Conservation (phyloP, 2,329 filamentous ascomycete genomes). For the Paraphoma chrysanthemicola region DNA sequence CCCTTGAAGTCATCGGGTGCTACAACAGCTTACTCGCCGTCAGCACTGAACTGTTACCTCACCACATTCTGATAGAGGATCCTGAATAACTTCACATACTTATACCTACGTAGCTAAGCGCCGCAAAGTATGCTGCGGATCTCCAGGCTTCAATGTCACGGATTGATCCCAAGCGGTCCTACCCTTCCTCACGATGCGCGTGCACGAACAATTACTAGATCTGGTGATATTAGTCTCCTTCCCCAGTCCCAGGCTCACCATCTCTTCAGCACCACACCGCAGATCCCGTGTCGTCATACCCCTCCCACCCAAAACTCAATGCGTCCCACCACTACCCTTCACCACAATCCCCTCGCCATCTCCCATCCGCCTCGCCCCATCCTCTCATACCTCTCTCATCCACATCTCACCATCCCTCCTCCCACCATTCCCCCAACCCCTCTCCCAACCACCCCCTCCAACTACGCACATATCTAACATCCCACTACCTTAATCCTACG, state of each 20-base stretch:
- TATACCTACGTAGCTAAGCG: too few species aligned
- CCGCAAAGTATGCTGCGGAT: too few species aligned
- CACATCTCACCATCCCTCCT: neutral
- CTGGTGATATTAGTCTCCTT: too few species aligned
- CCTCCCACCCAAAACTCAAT: neutral
- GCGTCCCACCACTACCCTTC: neutral
- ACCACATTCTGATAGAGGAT: too few species aligned
- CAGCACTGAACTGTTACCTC: too few species aligned
- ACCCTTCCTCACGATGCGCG: too few species aligned
- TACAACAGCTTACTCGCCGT: too few species aligned
- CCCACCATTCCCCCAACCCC: neutral
- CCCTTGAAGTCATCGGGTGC: too few species aligned
- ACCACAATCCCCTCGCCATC: neutral
- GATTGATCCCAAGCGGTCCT: too few species aligned
- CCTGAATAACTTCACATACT: too few species aligned
- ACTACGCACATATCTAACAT: neutral
- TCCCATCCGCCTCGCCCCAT: neutral
- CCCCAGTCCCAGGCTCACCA: neutral
- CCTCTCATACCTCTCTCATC: neutral
- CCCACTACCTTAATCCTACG: neutral
- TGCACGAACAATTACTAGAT: too few species aligned
- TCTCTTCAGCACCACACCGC: neutral
- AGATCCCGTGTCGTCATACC: conserved; percentile 11
- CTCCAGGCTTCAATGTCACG: too few species aligned
- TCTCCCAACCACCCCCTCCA: neutral